Percentiles rank a stretch among this genome's conserved stretches.
Evolutionary conservation across 2,329 filamentous ascomycete genomes (phyloP).

Genomic region (Colletotrichum chlorophyti): DNA sequence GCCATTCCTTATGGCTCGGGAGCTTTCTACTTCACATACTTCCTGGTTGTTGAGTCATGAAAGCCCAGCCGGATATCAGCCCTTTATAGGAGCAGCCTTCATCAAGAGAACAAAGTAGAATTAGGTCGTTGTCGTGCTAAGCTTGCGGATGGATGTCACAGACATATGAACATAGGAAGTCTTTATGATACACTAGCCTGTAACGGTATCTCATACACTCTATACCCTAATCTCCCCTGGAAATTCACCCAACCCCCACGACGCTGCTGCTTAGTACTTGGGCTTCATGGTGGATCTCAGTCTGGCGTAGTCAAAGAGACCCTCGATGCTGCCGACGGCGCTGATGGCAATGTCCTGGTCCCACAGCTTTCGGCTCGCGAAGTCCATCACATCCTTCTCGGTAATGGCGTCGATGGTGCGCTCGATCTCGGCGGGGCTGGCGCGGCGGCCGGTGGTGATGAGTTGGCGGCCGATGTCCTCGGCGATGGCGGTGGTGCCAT

Average conservation of each 20-base stretch:
- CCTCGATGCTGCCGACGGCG: slow-evolving; percentile 93
- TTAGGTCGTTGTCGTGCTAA: slow-evolving; percentile 24
- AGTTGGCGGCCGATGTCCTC: slow-evolving; percentile 99
- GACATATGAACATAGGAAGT: slow-evolving; percentile 35
- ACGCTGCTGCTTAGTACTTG: slow-evolving; percentile 72
- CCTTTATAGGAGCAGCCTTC: neutral
- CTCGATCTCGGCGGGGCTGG: slow-evolving; percentile 94
- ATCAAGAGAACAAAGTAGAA: slow-evolving; percentile 22
- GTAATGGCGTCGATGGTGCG: slow-evolving; percentile 86
- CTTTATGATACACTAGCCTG: slow-evolving; percentile 62
- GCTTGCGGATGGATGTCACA: slow-evolving; percentile 24
- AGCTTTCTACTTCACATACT: no score
- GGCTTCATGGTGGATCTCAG: slow-evolving; percentile 87
- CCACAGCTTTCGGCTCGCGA: slow-evolving; percentile 94
- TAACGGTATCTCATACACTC: slow-evolving; percentile 63
- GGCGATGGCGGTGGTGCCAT: slow-evolving; percentile 95
- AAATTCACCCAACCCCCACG: slow-evolving; percentile 32
- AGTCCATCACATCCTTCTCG: slow-evolving; percentile 96
- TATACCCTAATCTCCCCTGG: slow-evolving; percentile 54
- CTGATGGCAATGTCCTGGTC: slow-evolving; percentile 95
- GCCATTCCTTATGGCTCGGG: no score
- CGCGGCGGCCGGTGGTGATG: slow-evolving; percentile 92
- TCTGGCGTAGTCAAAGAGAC: slow-evolving; percentile 78
- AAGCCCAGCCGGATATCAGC: no score
- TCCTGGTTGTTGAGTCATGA: neutral